A percentile compares a stretch with the other conserved stretches of the same genome.
Evolutionary conservation across 2,329 filamentous ascomycete genomes (phyloP).

Genomic region (Ascochyta lentis): DNA sequence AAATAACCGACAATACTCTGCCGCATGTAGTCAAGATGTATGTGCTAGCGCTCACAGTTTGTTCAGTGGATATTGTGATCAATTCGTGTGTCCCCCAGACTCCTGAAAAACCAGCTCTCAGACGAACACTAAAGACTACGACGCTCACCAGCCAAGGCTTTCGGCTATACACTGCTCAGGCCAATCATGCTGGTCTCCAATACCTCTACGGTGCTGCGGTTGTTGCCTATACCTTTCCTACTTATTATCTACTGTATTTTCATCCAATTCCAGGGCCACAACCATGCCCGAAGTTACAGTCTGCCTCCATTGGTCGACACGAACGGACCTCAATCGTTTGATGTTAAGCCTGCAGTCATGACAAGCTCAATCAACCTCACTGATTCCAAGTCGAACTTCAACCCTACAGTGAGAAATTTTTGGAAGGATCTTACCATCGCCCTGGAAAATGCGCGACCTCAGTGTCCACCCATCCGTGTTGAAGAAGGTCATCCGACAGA

Average conservation of each 20-base stretch:
- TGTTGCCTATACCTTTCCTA: constrained; percentile 1
- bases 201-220: neutral
- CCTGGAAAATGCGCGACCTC: constrained; percentile 22
- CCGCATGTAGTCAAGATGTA: neutral
- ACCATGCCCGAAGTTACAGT: neutral
- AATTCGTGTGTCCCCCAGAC: neutral
- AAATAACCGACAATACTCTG: neutral
- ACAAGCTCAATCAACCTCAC: constrained; percentile 1
- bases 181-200: constrained; percentile 1
- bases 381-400: constrained; percentile 4
- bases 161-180: neutral
- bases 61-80: neutral
- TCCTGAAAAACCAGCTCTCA: neutral
- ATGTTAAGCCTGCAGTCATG: neutral
- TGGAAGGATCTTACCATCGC: constrained; percentile 7
- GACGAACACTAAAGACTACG: neutral
- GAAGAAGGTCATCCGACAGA: constrained; percentile 10
- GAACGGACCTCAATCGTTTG: neutral
- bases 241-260: constrained; percentile 2
- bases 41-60: neutral
- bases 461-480: constrained; percentile 20
- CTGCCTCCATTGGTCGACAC: neutral
- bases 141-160: neutral
- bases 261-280: neutral
- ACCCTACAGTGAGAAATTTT: neutral